A percentile compares a stretch with the other conserved stretches of the same genome.
Evolutionary conservation across 371 early-diverging fungal genomes (phyloP).

Genomic region (Mucor circinelloides): DNA sequence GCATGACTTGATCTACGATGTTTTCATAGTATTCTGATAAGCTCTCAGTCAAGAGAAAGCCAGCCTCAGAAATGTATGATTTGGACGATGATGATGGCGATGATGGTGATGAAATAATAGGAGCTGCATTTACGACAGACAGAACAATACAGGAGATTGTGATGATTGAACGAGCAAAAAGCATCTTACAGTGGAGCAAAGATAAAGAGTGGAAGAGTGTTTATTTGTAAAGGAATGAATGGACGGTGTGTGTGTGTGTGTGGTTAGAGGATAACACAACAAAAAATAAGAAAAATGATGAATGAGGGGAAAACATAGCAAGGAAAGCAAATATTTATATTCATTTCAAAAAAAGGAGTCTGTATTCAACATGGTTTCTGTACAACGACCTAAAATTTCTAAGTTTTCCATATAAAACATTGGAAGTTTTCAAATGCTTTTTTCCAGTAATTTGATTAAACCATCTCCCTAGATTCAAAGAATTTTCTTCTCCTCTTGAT

Average conservation of each 20-base stretch:
- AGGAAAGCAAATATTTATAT: conserved; percentile 3
- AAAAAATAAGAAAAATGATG: conserved; percentile 2
- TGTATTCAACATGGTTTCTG: conserved; percentile 3
- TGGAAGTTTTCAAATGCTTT: not conserved
- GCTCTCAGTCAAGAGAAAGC: conserved; percentile 26
- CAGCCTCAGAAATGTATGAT: conserved; percentile 6
- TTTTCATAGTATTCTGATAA: conserved; percentile 50
- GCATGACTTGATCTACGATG: conserved; percentile 49
- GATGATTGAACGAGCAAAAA: conserved; percentile 13
- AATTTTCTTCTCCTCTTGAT: not conserved
- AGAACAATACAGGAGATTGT: conserved; percentile 10
- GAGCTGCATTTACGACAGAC: conserved; percentile 17
- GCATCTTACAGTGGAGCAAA: not conserved
- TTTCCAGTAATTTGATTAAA: not conserved
- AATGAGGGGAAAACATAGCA: not conserved
- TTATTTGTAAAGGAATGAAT: conserved; percentile 9
- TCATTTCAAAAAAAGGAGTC: conserved; percentile 1
- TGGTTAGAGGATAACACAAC: not conserved
- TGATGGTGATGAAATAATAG: not conserved
- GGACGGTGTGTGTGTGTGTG: not conserved
- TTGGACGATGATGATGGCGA: not conserved
- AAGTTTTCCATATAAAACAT: not conserved
- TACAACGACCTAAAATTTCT: conserved; percentile 4
- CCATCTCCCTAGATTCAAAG: not conserved
- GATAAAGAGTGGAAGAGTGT: not conserved